Evolutionary conservation across 129 eudicot genomes (phyloP).

Genomic region (Mikania micrantha): DNA sequence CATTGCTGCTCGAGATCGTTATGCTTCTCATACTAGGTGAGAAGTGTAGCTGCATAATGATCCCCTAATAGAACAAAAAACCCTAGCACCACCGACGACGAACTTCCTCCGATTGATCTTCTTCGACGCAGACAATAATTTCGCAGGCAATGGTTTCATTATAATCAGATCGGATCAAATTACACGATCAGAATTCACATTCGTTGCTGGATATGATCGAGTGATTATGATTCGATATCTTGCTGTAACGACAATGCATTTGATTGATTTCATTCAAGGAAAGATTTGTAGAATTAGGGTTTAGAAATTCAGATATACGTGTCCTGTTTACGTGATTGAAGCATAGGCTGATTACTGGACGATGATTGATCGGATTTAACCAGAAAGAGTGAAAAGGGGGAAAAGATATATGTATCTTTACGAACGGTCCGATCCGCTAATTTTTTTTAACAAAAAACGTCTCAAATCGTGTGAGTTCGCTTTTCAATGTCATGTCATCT

Average conservation of each 20-base stretch:
- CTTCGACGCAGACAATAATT: conserved; percentile 8
- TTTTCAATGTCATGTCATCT: too few species aligned
- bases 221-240: background rate
- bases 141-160: conserved; percentile 9
- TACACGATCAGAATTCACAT: background rate
- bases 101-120: conserved; percentile 16
- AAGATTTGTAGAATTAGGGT: conserved; percentile 15
- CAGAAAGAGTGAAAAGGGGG: background rate
- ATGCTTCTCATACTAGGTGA: conserved; percentile 99
- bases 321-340: background rate
- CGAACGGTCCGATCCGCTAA: conserved; percentile 17
- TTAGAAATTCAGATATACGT: conserved; percentile 7
- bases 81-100: conserved; percentile 25
- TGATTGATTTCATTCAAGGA: conserved; percentile 17
- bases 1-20: conserved; percentile 80
- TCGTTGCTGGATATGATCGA: background rate
- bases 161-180: conserved; percentile 17
- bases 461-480: too few species aligned
- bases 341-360: background rate
- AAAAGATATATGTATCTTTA: background rate
- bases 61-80: conserved; percentile 22
- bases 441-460: too few species aligned
- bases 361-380: conserved; percentile 14
- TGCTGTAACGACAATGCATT: conserved; percentile 14
- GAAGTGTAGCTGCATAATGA: conserved; percentile 98